These are phyloP conservation scores for Agrostemma githago DNA, from an alignment of 148 eudicot species.

Conservation along the genomic window DNA sequence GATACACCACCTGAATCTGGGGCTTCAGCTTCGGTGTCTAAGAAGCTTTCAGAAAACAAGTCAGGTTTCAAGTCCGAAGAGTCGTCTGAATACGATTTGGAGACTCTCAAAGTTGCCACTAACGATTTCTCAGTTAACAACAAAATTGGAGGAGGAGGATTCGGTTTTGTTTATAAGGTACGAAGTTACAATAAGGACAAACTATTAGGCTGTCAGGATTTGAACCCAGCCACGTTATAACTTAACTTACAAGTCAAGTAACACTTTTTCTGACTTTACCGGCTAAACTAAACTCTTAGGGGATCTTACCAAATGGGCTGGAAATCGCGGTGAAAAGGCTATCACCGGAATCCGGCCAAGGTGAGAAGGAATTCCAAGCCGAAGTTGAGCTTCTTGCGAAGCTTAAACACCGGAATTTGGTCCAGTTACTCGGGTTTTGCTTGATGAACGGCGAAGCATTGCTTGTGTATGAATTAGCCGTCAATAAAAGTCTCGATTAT, in stretches of 20 bases:
- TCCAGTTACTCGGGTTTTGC: slow-evolving; percentile 9
- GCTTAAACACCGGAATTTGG: slow-evolving; percentile 11
- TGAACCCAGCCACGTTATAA: too few relatives aligned
- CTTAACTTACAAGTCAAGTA: too few relatives aligned
- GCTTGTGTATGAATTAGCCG: not conserved
- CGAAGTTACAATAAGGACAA: too few relatives aligned
- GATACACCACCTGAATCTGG: too few relatives aligned
- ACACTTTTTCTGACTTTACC: too few relatives aligned
- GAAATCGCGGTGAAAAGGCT: slow-evolving; percentile 11
- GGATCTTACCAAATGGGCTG: not conserved
- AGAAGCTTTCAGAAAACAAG: not conserved
- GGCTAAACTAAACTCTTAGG: not conserved
- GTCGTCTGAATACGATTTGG: slow-evolving; percentile 9
- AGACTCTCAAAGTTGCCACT: slow-evolving; percentile 9
- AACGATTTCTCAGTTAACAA: slow-evolving; percentile 6
- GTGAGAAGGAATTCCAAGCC: slow-evolving; percentile 8
- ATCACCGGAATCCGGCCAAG: not conserved
- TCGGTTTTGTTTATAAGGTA: slow-evolving; percentile 18
- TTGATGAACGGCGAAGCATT: not conserved
- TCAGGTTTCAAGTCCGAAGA: slow-evolving; percentile 9
- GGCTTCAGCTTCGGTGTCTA: too few relatives aligned
- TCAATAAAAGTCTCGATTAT: slow-evolving; percentile 12
- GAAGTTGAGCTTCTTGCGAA: slow-evolving; percentile 12
- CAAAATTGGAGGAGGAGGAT: slow-evolving; percentile 15
- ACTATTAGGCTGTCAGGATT: not conserved